Conservation (phyloP, 73 alveolate genomes). For the Diophrys sp. region DNA sequence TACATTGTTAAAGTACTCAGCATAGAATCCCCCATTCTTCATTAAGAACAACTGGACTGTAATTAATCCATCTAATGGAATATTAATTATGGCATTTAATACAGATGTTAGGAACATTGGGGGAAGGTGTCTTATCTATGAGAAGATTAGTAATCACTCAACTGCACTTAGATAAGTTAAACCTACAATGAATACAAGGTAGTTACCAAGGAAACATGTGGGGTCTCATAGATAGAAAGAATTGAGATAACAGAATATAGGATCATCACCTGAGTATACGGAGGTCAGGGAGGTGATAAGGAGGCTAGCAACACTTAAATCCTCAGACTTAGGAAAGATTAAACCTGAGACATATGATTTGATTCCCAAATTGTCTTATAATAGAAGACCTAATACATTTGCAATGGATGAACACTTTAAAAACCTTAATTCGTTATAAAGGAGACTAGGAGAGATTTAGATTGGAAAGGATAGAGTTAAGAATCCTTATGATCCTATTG, state of each 20-base stretch:
- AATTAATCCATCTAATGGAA: constrained; percentile 44
- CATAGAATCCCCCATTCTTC: constrained; percentile 82
- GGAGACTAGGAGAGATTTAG: background rate
- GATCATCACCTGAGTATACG: background rate
- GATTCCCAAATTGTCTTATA: no score
- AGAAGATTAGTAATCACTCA: background rate
- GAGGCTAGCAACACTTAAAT: background rate
- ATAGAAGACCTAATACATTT: background rate
- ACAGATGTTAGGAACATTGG: background rate
- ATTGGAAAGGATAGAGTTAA: background rate
- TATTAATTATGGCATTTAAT: background rate
- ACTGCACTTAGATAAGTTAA: background rate
- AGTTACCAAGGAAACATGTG: background rate
- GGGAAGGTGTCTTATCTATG: constrained; percentile 3
- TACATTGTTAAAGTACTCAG: constrained; percentile 87
- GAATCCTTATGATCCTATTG: background rate
- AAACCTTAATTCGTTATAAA: background rate
- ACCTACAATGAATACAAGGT: background rate
- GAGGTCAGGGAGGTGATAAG: background rate
- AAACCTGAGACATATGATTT: background rate
- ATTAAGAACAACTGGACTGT: constrained; percentile 53
- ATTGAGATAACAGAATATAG: background rate
- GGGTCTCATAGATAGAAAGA: background rate
- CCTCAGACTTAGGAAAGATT: background rate
- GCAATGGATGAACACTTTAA: background rate